phyloP scores from a whole-genome alignment of 768 basidiomycete species.

The Cystobasidium ongulense region DNA sequence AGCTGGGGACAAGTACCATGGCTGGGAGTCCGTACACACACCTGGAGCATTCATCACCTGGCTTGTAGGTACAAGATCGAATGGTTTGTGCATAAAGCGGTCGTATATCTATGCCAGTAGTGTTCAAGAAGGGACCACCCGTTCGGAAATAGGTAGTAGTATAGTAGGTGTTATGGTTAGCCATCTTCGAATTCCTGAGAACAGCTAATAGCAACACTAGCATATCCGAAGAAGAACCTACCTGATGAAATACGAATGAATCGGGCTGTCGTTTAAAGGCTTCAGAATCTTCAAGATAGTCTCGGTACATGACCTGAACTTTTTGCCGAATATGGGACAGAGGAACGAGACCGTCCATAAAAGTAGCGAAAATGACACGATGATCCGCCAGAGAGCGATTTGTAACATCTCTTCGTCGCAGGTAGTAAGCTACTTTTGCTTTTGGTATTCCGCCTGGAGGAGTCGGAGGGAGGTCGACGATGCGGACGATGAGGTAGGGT shows the following conservation, averaged over 20 bases:
- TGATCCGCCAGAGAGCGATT: slow-evolving; percentile 84
- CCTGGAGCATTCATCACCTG: slow-evolving; percentile 68
- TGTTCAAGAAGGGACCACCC: neutral
- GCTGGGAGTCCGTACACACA: slow-evolving; percentile 50
- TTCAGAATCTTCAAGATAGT: slow-evolving; percentile 67
- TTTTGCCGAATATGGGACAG: slow-evolving; percentile 83
- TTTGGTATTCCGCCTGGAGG: slow-evolving; percentile 41
- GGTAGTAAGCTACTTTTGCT: slow-evolving; percentile 91
- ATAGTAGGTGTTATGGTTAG: neutral
- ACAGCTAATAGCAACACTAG: neutral
- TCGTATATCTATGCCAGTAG: slow-evolving; percentile 59
- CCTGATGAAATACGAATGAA: slow-evolving; percentile 86
- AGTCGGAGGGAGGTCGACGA: slow-evolving; percentile 86
- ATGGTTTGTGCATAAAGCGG: slow-evolving; percentile 95
- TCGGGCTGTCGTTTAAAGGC: slow-evolving; percentile 91
- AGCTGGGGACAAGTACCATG: slow-evolving; percentile 34
- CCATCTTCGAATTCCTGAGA: neutral
- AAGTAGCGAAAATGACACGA: slow-evolving; percentile 83
- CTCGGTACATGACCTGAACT: slow-evolving; percentile 89
- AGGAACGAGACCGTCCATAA: slow-evolving; percentile 93
- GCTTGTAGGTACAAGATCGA: slow-evolving; percentile 80
- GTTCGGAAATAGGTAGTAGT: neutral
- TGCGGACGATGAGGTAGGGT: slow-evolving; percentile 87
- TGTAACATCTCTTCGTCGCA: slow-evolving; percentile 90
- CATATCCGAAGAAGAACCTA: neutral